These are phyloP conservation scores for Candida boidinii DNA, from an alignment of 805 yeast genomes.

Conservation along the genomic window DNA sequence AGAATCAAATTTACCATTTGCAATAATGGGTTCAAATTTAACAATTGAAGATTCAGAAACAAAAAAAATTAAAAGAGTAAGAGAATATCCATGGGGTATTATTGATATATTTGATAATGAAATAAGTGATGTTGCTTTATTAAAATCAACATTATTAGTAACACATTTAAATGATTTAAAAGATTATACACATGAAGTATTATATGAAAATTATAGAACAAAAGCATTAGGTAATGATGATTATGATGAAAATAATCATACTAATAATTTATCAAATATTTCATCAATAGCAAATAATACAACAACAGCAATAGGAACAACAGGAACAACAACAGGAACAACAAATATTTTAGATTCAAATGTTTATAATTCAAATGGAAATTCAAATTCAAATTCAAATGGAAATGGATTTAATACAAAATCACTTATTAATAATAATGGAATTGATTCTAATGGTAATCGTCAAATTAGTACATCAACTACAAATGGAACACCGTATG, in stretches of 20 bases:
- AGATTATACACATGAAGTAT: constrained; percentile 77
- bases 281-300: background rate
- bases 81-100: constrained; percentile 65
- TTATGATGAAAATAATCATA: background rate
- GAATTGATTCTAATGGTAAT: no score
- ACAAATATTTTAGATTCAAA: background rate
- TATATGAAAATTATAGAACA: constrained; percentile 86
- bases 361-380: no score
- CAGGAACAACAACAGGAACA: no score
- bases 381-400: no score
- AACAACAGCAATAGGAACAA: background rate
- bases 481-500: no score
- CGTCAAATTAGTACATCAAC: no score
- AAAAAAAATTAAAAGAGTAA: constrained; percentile 34
- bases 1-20: constrained; percentile 49
- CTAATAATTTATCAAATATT: no score
- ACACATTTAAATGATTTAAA: constrained; percentile 84
- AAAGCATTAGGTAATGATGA: constrained; percentile 16
- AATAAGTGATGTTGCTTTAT: constrained; percentile 68
- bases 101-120: constrained; percentile 54
- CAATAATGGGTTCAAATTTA: constrained; percentile 52
- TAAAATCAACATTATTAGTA: constrained; percentile 72
- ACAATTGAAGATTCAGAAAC: constrained; percentile 24
- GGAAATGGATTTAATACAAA: constrained; percentile 19
- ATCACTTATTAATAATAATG: no score